Evolutionary conservation across 306 rosid genomes (phyloP).

Genomic region (Gillenia trifoliata): DNA sequence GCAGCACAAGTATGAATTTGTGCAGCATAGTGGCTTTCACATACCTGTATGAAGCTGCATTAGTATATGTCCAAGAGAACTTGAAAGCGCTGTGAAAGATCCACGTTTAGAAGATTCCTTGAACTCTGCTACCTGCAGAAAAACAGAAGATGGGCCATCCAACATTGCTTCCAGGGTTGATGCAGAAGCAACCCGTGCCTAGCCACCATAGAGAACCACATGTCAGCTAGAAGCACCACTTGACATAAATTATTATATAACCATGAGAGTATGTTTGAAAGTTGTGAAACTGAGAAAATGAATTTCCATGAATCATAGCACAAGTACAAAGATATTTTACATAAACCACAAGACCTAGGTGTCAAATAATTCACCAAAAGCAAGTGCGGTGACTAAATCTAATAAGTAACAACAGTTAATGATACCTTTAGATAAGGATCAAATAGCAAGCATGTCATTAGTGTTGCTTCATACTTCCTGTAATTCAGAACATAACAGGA

Average conservation of each 20-base stretch:
- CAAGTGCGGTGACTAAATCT: conserved; percentile 8
- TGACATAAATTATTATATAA: conserved; percentile 2
- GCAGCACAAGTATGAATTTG: neutral
- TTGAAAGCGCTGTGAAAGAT: conserved; percentile 87
- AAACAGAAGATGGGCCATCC: conserved; percentile 74
- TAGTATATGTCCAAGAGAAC: conserved; percentile 82
- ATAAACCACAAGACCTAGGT: neutral
- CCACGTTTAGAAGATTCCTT: conserved; percentile 75
- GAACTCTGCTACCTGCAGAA: conserved; percentile 87
- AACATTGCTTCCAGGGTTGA: conserved; percentile 64
- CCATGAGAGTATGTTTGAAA: conserved; percentile 2
- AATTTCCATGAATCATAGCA: neutral
- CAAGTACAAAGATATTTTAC: neutral
- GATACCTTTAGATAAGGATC: conserved; percentile 88
- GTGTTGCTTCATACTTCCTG: conserved; percentile 84
- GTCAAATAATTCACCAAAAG: neutral
- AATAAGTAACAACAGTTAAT: conserved; percentile 12
- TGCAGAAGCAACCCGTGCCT: conserved; percentile 80
- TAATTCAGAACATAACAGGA: conserved; percentile 21
- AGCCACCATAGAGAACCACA: conserved; percentile 28
- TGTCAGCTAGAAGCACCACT: conserved; percentile 18
- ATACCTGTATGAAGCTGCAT: conserved; percentile 87
- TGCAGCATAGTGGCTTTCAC: neutral
- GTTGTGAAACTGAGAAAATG: neutral
- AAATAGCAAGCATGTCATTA: conserved; percentile 81